Base-by-base conservation (phyloP, 2,329 filamentous ascomycete species). In the Fusarium cyanostomum region DNA sequence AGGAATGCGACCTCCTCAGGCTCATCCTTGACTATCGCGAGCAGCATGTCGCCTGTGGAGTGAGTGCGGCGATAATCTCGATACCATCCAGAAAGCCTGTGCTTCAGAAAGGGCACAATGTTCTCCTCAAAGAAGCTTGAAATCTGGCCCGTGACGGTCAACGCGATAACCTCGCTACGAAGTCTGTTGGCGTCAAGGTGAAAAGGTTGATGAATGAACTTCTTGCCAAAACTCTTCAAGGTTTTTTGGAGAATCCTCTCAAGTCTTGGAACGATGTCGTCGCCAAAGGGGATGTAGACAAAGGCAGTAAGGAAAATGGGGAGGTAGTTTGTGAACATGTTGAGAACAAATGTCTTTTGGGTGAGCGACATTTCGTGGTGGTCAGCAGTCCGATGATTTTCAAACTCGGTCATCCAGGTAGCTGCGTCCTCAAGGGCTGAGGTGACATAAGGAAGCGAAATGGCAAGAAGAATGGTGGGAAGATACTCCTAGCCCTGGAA, bases 281-380 rank as follows among this genome's bases (percentile, higher is more conserved):
- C 82, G 26, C 89, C 90, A 62, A 92, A 91, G 0, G 91, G 91
- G 2, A 94, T 88, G 71, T 94, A 94, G 48, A 94, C 84, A 69
- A 93, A 94, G 0, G 91, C 90, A 0, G 90, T 93, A 7, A 94
- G 79, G 61, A 92, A 83, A 41, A 92, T 89, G 1, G 89, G 89
- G 1, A 92, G 81, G 71, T 93, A 94, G 5, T 91, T 90, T 11
- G 90, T 92, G 75, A 93, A 91, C 78, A 92, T 92, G 79, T 90
- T 91, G 72, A 94, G 84, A 30, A 92, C 82, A 57, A 93, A 92
- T 8, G 90, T 84, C 80, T 93, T 93, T 61, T 89, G 85, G 0
- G 89, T 91, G 64, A 91, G 81, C 0, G 89, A 88, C 59, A 86
- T 84, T 59, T 92, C 87, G 70, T 91, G 88, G 16, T 84, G 80